Conservation (phyloP, 2,329 filamentous ascomycete genomes). For the Diaporthe citrichinensis region DNA sequence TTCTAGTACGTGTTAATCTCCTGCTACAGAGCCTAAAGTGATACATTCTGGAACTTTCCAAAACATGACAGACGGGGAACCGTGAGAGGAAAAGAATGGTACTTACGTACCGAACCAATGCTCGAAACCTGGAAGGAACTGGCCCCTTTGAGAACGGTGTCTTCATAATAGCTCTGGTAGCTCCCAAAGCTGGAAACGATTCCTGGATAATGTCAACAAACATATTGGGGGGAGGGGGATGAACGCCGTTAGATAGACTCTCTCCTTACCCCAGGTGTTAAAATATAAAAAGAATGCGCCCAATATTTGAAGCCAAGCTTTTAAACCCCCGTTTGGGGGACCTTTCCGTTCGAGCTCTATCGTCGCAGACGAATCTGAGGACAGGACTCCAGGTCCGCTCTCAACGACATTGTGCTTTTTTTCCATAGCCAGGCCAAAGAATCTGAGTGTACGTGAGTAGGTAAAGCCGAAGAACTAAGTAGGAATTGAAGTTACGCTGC, state of each 20-base stretch:
- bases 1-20: neutral
- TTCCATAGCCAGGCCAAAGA: neutral
- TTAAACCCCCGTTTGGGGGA: slow-evolving; percentile 33
- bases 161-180: slow-evolving; percentile 61
- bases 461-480: neutral
- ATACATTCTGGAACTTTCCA: neutral
- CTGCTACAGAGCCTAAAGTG: neutral
- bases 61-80: neutral
- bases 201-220: slow-evolving; percentile 15
- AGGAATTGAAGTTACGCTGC: neutral
- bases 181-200: slow-evolving; percentile 55
- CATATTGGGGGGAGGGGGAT: neutral
- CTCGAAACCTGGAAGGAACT: slow-evolving; percentile 59
- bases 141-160: slow-evolving; percentile 48
- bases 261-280: slow-evolving; percentile 61
- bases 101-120: slow-evolving; percentile 57
- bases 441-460: neutral
- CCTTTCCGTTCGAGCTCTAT: slow-evolving; percentile 31
- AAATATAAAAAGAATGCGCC: slow-evolving; percentile 68
- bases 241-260: neutral
- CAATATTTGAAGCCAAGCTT: slow-evolving; percentile 68
- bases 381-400: slow-evolving; percentile 33
- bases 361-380: slow-evolving; percentile 37
- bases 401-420: slow-evolving; percentile 4
- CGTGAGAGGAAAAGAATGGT: neutral